Evolutionary conservation across 306 rosid species (phyloP).

Genomic region (Notholithocarpus densiflorus): DNA sequence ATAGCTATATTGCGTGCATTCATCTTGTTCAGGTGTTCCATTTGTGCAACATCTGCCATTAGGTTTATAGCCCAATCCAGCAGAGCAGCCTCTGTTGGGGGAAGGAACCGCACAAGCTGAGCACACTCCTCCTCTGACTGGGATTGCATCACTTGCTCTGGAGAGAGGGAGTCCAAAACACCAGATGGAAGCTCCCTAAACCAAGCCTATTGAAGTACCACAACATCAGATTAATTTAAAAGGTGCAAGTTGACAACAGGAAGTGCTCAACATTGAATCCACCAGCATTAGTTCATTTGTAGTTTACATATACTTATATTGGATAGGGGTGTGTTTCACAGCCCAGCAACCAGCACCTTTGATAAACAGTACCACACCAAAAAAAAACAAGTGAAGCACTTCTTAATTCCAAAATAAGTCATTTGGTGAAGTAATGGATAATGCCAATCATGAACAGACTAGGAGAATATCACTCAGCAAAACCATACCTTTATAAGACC

Average conservation of each 20-base stretch:
- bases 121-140: slow-evolving; percentile 92
- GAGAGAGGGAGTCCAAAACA: slow-evolving; percentile 83
- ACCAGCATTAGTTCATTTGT: background rate
- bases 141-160: slow-evolving; percentile 94
- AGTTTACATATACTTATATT: background rate
- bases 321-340: background rate
- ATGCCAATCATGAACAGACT: no score
- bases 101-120: slow-evolving; percentile 74
- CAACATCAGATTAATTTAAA: slow-evolving; percentile 23
- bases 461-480: slow-evolving; percentile 1
- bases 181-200: slow-evolving; percentile 93
- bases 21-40: slow-evolving; percentile 93
- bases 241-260: background rate
- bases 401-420: slow-evolving; percentile 5
- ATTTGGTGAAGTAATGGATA: background rate
- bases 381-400: background rate
- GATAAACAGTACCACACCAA: background rate
- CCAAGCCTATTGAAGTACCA: slow-evolving; percentile 71
- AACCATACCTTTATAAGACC: slow-evolving; percentile 85
- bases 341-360: background rate
- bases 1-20: slow-evolving; percentile 94
- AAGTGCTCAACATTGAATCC: background rate
- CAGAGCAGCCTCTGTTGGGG: slow-evolving; percentile 82
- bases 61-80: slow-evolving; percentile 95
- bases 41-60: slow-evolving; percentile 94